A percentile compares a stretch with the other conserved stretches of the same genome.
Conservation (phyloP, 305 asterid species). For the Lippia alba region DNA sequence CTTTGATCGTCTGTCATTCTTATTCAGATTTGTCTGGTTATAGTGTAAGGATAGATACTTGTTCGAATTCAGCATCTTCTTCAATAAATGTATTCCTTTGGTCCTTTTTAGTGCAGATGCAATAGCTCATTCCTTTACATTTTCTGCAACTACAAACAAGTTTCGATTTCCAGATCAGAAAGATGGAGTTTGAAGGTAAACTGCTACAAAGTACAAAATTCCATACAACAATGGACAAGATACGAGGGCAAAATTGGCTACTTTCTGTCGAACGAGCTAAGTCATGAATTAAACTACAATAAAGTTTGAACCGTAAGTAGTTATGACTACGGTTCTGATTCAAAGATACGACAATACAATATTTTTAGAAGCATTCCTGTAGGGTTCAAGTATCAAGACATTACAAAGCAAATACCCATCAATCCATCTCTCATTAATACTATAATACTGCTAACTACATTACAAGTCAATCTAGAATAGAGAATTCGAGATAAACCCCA, state of each 20-base stretch:
- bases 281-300: too few species aligned
- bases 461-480: slow-evolving; percentile 26
- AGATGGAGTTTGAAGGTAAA: too few species aligned
- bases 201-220: too few species aligned
- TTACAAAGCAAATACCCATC: neutral
- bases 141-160: neutral
- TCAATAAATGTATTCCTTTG: slow-evolving; percentile 14
- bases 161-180: too few species aligned
- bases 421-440: slow-evolving; percentile 25
- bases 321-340: too few species aligned
- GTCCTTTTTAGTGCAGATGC: neutral
- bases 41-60: slow-evolving; percentile 11
- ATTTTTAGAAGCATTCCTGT: too few species aligned
- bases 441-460: slow-evolving; percentile 2
- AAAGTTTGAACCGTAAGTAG: too few species aligned
- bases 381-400: neutral
- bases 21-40: neutral
- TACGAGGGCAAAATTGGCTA: too few species aligned
- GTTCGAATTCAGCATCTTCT: slow-evolving; percentile 5
- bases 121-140: neutral
- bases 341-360: too few species aligned
- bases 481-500: too few species aligned
- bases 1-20: slow-evolving; percentile 22
- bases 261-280: too few species aligned
- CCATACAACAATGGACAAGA: too few species aligned